Evolutionary conservation across 768 basidiomycete genomes (phyloP).

Genomic region (Pulveroboletus sp.): DNA sequence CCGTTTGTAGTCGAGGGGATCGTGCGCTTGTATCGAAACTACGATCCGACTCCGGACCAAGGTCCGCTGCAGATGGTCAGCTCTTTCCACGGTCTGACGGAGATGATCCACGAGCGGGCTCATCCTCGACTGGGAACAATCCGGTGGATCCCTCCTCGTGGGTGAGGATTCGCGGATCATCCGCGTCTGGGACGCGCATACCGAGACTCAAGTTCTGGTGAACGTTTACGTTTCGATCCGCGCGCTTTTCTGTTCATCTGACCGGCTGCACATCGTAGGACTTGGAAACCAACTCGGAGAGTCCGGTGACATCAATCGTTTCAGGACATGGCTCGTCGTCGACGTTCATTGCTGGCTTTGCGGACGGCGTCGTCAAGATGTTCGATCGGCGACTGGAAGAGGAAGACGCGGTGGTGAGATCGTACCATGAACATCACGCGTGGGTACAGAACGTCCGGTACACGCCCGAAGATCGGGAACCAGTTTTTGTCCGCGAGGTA

Average conservation of each 20-base stretch:
- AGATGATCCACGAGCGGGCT: slow-evolving; percentile 73
- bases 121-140: slow-evolving; percentile 92
- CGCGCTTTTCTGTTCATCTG: too few relatives aligned
- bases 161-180: slow-evolving; percentile 89
- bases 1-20: slow-evolving; percentile 76
- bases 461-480: slow-evolving; percentile 60
- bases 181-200: slow-evolving; percentile 92
- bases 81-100: slow-evolving; percentile 84
- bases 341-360: slow-evolving; percentile 87
- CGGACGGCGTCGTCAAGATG: slow-evolving; percentile 82
- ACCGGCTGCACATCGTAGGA: slow-evolving; percentile 49
- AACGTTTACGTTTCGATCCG: slow-evolving; percentile 19
- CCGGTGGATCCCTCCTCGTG: slow-evolving; percentile 77
- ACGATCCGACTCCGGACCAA: slow-evolving; percentile 68
- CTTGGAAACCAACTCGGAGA: slow-evolving; percentile 83
- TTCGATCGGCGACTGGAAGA: slow-evolving; percentile 89
- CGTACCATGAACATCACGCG: slow-evolving; percentile 71
- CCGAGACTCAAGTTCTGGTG: slow-evolving; percentile 74
- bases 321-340: slow-evolving; percentile 75
- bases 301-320: slow-evolving; percentile 80
- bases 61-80: slow-evolving; percentile 88
- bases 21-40: slow-evolving; percentile 89
- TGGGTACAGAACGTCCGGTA: slow-evolving; percentile 92
- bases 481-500: slow-evolving; percentile 88
- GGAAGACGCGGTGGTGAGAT: slow-evolving; percentile 76